Conservation (phyloP, 768 basidiomycete genomes). For the Boletus rufocinnamomeus region DNA sequence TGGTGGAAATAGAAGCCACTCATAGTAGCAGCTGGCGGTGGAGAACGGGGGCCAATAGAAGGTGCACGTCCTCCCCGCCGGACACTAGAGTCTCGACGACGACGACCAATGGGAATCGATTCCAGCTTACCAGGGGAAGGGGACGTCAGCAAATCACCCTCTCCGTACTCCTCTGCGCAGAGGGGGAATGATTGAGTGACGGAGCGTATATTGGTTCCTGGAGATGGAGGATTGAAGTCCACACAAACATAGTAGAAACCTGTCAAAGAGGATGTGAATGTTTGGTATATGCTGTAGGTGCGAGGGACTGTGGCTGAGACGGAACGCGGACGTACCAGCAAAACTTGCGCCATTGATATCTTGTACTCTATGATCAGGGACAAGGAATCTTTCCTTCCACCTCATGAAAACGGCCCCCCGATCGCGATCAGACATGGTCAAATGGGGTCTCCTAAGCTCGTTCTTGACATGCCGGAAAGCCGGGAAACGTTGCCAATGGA, state of each 20-base stretch:
- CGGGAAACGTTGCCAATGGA: constrained; percentile 94
- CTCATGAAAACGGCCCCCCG: constrained; percentile 90
- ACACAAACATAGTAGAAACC: constrained; percentile 97
- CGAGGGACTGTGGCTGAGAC: background rate
- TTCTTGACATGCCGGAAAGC: constrained; percentile 81
- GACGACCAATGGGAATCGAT: constrained; percentile 38
- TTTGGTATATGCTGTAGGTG: constrained; percentile 19
- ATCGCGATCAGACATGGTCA: constrained; percentile 77
- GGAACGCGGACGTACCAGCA: constrained; percentile 61
- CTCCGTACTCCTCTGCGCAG: constrained; percentile 30
- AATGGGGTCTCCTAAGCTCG: constrained; percentile 74
- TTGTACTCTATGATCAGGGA: constrained; percentile 92
- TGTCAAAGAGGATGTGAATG: constrained; percentile 29
- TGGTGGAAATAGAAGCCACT: constrained; percentile 93
- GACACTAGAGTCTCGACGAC: constrained; percentile 49
- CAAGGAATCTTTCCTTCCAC: constrained; percentile 95
- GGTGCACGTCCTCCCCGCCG: constrained; percentile 48
- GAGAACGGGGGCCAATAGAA: constrained; percentile 47
- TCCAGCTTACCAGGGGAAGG: constrained; percentile 40
- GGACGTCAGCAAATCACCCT: constrained; percentile 31
- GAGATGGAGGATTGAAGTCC: constrained; percentile 75
- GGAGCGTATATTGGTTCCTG: constrained; percentile 35
- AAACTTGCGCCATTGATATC: constrained; percentile 96
- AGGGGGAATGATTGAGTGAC: constrained; percentile 40
- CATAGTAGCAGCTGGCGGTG: constrained; percentile 68